Evolutionary conservation across 73 alveolate species (phyloP).

Genomic region (Diophrys appendiculata): DNA sequence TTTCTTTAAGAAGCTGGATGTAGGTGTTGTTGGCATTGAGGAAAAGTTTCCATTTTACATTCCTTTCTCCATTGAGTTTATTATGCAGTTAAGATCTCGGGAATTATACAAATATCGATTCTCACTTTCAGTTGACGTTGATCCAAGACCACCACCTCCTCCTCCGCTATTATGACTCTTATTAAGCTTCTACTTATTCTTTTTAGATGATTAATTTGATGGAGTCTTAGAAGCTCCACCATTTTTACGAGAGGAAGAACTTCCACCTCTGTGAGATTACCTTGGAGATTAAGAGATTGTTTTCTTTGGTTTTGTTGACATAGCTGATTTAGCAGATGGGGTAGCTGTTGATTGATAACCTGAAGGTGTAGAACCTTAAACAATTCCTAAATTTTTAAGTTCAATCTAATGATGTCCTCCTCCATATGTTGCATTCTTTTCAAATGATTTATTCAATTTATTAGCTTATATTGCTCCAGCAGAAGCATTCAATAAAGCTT

Average conservation of each 20-base stretch:
- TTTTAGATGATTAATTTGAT: not conserved
- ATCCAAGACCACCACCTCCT: not conserved
- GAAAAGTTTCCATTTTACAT: not conserved
- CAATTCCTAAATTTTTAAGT: no score
- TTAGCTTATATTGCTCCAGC: not conserved
- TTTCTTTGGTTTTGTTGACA: not conserved
- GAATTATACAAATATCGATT: conserved; percentile 21
- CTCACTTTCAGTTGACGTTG: not conserved
- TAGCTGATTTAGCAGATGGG: no score
- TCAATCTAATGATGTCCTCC: no score
- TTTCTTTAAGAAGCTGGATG: conserved; percentile 45
- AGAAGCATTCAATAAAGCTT: no score
- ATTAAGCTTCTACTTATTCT: not conserved
- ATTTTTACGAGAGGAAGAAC: not conserved
- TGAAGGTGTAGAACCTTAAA: no score
- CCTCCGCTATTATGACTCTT: not conserved
- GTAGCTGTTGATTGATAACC: no score
- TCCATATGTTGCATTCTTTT: conserved; percentile 6
- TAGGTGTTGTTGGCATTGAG: conserved; percentile 20
- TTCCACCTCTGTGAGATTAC: not conserved
- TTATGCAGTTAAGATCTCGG: conserved; percentile 49
- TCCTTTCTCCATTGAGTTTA: conserved; percentile 49
- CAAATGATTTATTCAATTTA: conserved; percentile 24
- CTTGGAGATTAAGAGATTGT: conserved; percentile 5
- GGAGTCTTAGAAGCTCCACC: conserved; percentile 8